These are phyloP conservation scores for Penicillium manginii DNA, from an alignment of 495 filamentous ascomycete species.

Conservation along the genomic window DNA sequence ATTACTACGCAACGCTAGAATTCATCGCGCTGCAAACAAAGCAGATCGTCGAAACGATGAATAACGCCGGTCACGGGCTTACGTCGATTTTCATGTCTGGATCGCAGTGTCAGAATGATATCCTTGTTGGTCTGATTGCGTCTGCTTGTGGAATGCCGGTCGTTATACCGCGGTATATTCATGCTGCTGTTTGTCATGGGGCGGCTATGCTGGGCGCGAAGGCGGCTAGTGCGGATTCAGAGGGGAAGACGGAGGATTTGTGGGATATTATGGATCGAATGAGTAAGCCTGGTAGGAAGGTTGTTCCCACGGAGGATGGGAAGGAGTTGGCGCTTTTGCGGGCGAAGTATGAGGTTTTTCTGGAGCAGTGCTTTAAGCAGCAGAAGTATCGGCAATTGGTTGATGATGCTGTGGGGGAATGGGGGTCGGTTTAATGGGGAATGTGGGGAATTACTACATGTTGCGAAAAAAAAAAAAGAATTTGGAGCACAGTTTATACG, in stretches of 20 bases:
- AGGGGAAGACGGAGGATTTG: constrained; percentile 81
- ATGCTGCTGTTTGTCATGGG: constrained; percentile 95
- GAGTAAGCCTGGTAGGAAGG: constrained; percentile 87
- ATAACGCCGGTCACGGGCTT: constrained; percentile 79
- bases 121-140: constrained; percentile 88
- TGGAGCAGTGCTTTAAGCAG: constrained; percentile 66
- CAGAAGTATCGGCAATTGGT: constrained; percentile 64
- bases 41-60: constrained; percentile 95
- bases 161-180: constrained; percentile 85
- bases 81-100: constrained; percentile 97
- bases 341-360: constrained; percentile 78
- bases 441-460: too few relatives aligned
- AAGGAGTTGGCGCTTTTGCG: constrained; percentile 78
- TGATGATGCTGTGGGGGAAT: constrained; percentile 53
- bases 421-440: too few relatives aligned
- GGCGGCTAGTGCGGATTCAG: constrained; percentile 74
- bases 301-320: constrained; percentile 68
- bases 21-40: constrained; percentile 96
- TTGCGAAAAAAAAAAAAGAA: too few relatives aligned
- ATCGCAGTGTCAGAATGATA: constrained; percentile 92
- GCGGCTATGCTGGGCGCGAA: constrained; percentile 97
- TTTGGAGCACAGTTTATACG: too few relatives aligned
- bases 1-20: constrained; percentile 94
- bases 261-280: constrained; percentile 98
- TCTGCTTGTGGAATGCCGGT: constrained; percentile 91